Base-by-base conservation (phyloP, 345 rosid genomes). In the Dipteronia sinensis region DNA sequence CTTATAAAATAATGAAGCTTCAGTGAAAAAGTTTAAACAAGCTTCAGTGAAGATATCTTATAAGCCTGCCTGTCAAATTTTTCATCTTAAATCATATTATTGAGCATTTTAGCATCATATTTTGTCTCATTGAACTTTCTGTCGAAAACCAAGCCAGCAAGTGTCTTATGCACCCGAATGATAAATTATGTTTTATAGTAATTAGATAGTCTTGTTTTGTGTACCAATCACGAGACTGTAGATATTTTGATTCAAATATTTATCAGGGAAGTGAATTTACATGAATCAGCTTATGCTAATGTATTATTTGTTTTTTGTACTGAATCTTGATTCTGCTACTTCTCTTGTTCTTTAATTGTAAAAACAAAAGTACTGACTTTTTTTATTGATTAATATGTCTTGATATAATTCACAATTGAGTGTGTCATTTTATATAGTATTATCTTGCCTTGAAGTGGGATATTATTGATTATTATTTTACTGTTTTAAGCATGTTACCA, bases 1-100 rank as follows among this genome's bases (percentile, higher is more conserved):
- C 59, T 82, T 95, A 75, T 92, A 90, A 83, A 95, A 86, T 72
- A 93, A 92, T 25, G 97, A 92, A 85, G 77, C 82, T 42, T 89
- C 89, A 11, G 19, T 78, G 7, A 93, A 93, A 87, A 95, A 95
- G 87, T 95, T 95, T 47, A 93, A 92, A 71, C 90, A 92, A 76
- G 93, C 90, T 71, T 83, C 89, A 8, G 38, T 58, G 20, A 93
- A 89, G 88, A 81, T 17, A 72, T 83, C 94, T 34, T 91, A 93
- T 73, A 86, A 85, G 79, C 91, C 97, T 7, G 84, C 86, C 71
- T 93, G 99, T 80, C 98, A 92, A 82, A 88, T 95, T 81, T 95
- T 95, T 89, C 99, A 93, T 82, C 83, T 95, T 56, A 88, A 89
- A 77, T 83, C 97, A 12, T 75, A 80, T 49, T 79, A 61, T 64